Evolutionary conservation across 2,329 filamentous ascomycete genomes (phyloP), one percentile per base, ranked within the genome.

Genomic region (Fusarium drepaniforme): DNA sequence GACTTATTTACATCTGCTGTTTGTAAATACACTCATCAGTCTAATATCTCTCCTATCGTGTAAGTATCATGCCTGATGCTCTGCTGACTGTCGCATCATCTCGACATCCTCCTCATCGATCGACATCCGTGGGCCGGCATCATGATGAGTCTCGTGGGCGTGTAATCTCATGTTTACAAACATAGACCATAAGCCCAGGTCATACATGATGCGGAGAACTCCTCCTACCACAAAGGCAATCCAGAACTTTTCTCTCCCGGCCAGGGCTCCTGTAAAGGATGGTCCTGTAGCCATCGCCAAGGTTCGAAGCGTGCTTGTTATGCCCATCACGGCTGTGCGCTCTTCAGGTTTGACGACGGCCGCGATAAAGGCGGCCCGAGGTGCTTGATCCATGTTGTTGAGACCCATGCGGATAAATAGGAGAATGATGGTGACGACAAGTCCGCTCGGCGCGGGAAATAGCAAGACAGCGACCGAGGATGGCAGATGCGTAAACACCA

Each of bases 351-450:
- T 88, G 4, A 93, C 91, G 0, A 92, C 90, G 0, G 91, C 91
- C 1, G 91, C 90, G 60, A 93, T 92, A 67, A 93, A 90, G 0
- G 92, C 91, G 1, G 91, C 85, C 3, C 92, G 86, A 0, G 92
- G 92, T 0, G 90, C 91, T 82, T 93, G 91, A 72, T 93, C 92
- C 90, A 93, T 93, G 72, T 88, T 91, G 77, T 93, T 93, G 53
- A 93, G 83, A 0, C 90, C 90, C 4, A 90, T 86, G 7, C 91
- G 87, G 23, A 93, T 80, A 30, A 92, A 85, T 1, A 93, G 82
- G 0, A 93, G 83, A 0, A 84, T 84, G 1, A 90, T 86, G 0
- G 90, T 89, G 49, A 89, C 78, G 44, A 85, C 85, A 2, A 92
- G 82, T 3, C 82, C 83, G 8, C 82, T 82, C 0, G 91, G 89